Percentiles rank a stretch among this genome's conserved stretches.
These are phyloP conservation scores for Hyaloscypha variabilis DNA, from an alignment of 495 filamentous ascomycete species.

Conservation along the genomic window DNA sequence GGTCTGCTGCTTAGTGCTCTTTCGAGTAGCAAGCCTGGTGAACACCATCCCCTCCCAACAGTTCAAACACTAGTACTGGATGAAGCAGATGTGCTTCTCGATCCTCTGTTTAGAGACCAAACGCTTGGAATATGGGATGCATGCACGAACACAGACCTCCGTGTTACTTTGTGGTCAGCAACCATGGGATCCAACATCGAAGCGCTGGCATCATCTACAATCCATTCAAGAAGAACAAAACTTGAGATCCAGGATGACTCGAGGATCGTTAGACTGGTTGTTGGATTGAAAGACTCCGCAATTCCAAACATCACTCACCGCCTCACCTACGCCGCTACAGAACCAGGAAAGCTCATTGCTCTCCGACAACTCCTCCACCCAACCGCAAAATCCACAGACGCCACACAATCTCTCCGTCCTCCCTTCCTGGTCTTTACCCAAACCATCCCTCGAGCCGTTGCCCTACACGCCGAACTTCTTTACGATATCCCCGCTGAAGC, in stretches of 20 bases:
- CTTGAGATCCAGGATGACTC: constrained; percentile 39
- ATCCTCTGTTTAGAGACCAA: constrained; percentile 87
- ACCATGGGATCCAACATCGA: constrained; percentile 96
- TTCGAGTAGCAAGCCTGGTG: constrained; percentile 47
- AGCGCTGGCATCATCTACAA: constrained; percentile 65
- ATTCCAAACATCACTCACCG: constrained; percentile 89
- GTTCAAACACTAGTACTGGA: constrained; percentile 80
- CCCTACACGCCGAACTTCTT: constrained; percentile 84
- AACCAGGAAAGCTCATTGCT: constrained; percentile 90
- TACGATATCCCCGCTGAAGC: constrained; percentile 93
- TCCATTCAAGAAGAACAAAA: constrained; percentile 47
- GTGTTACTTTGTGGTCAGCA: constrained; percentile 87
- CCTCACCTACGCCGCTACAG: constrained; percentile 87
- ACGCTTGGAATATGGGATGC: constrained; percentile 84
- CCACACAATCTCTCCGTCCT: constrained; percentile 68
- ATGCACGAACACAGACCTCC: constrained; percentile 65
- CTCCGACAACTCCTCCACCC: constrained; percentile 92
- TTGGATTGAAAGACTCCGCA: constrained; percentile 93
- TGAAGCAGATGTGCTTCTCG: constrained; percentile 93
- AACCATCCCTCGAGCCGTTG: constrained; percentile 85
- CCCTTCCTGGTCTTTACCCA: constrained; percentile 96
- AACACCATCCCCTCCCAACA: constrained; percentile 55
- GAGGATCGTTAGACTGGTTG: constrained; percentile 79
- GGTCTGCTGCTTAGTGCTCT: constrained; percentile 76
- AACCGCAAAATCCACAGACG: constrained; percentile 54